Percentiles rank a stretch among this genome's conserved stretches.
Evolutionary conservation across 768 basidiomycete genomes (phyloP).

Genomic region (Coprinopsis sp.): DNA sequence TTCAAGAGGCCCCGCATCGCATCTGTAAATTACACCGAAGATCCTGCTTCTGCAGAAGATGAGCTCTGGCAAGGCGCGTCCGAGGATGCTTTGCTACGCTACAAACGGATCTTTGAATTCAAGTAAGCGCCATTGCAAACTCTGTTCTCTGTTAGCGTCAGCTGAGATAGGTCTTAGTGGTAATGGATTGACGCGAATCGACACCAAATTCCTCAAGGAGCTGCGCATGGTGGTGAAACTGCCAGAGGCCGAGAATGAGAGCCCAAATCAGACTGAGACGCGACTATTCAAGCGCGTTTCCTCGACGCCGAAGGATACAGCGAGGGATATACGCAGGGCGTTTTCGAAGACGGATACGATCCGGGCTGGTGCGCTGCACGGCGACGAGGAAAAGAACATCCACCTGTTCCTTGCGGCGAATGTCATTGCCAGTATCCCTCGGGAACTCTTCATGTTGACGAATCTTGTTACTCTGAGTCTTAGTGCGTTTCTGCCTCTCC

Average conservation of each 20-base stretch:
- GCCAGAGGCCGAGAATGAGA: constrained; percentile 29
- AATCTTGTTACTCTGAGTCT: constrained; percentile 60
- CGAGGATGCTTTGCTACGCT: constrained; percentile 11
- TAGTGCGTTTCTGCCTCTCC: constrained; percentile 38
- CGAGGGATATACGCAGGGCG: constrained; percentile 2
- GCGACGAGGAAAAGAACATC: constrained; percentile 44
- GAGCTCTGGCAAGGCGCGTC: constrained; percentile 47
- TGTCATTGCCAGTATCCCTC: constrained; percentile 48
- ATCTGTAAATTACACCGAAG: neutral
- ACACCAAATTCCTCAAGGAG: constrained; percentile 42
- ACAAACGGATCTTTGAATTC: constrained; percentile 44
- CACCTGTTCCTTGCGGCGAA: constrained; percentile 57
- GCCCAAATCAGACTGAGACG: constrained; percentile 9
- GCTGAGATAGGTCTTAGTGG: constrained; percentile 21
- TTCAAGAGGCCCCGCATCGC: constrained; percentile 3
- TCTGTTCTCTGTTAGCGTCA: neutral
- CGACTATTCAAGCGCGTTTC: constrained; percentile 17
- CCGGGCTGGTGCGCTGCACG: constrained; percentile 26
- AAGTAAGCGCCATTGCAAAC: constrained; percentile 38
- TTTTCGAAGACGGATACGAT: constrained; percentile 25
- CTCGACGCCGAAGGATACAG: constrained; percentile 23
- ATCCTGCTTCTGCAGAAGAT: constrained; percentile 18
- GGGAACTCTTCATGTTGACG: constrained; percentile 50
- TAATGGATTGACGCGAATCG: constrained; percentile 42
- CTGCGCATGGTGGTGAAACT: constrained; percentile 44